Evolutionary conservation across 164 flowering plant species (phyloP).

Genomic region (Nymphaea colorata): DNA sequence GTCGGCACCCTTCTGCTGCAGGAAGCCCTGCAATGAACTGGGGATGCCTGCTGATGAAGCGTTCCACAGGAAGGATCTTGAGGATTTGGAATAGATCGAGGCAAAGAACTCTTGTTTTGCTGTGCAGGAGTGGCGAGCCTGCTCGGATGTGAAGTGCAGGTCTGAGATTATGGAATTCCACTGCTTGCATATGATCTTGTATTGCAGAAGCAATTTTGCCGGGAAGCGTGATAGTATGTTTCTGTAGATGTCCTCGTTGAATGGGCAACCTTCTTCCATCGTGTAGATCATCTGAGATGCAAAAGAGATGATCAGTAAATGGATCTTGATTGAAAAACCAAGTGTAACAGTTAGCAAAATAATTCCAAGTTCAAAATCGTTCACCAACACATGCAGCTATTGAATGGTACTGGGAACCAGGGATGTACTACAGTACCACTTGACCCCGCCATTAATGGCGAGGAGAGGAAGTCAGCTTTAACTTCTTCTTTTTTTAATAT

Average conservation of each 20-base stretch:
- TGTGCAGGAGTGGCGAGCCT: neutral
- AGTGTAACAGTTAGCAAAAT: no score
- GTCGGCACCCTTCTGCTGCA: neutral
- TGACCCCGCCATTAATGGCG: no score
- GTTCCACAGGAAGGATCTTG: neutral
- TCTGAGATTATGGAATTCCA: neutral
- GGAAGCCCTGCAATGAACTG: neutral
- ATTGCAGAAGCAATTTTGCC: neutral
- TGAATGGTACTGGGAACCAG: no score
- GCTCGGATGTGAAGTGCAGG: neutral
- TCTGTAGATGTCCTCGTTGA: neutral
- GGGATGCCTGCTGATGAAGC: neutral
- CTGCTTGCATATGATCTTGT: neutral
- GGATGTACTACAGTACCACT: no score
- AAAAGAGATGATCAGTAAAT: neutral
- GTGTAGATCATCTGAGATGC: neutral
- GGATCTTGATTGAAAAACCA: no score
- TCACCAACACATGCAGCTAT: no score
- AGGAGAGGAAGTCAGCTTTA: no score
- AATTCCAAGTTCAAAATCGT: no score
- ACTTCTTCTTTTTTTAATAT: no score
- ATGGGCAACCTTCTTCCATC: neutral
- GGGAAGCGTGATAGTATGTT: neutral
- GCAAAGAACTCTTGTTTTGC: neutral
- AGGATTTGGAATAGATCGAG: neutral